A percentile compares a stretch with the other conserved stretches of the same genome.
phyloP scores from a whole-genome alignment of 208 protist species.

The Trypanosoma melophagium region DNA sequence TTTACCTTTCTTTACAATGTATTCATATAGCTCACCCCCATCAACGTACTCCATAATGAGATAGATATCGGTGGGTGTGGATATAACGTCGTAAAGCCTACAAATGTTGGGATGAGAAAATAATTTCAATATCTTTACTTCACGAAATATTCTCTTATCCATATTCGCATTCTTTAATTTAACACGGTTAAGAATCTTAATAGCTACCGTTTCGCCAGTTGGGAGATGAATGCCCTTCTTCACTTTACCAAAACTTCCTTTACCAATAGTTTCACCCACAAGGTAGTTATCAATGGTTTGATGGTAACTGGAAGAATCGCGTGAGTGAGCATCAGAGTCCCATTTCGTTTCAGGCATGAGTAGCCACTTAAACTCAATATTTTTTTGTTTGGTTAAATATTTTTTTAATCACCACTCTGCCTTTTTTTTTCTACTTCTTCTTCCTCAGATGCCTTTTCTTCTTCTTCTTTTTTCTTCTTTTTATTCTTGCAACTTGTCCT shows the following conservation, averaged over 20 bases:
- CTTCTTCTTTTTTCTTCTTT: background rate
- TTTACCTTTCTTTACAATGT: constrained; percentile 97
- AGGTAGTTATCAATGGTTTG: constrained; percentile 96
- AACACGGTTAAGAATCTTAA: constrained; percentile 99
- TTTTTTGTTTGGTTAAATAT: background rate
- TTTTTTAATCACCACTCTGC: background rate
- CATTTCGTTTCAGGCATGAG: constrained; percentile 4
- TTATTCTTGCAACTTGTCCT: background rate
- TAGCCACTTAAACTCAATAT: background rate
- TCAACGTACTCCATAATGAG: constrained; percentile 99
- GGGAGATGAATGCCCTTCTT: constrained; percentile 96
- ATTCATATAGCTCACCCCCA: constrained; percentile 99
- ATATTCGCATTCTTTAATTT: constrained; percentile 95
- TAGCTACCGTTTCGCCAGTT: constrained; percentile 96
- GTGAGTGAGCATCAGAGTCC: constrained; percentile 3
- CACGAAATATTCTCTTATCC: constrained; percentile 93
- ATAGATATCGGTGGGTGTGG: constrained; percentile 97
- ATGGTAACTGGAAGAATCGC: constrained; percentile 19
- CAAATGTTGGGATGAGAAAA: constrained; percentile 99
- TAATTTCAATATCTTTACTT: constrained; percentile 98
- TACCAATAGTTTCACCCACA: constrained; percentile 98
- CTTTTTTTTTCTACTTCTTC: background rate
- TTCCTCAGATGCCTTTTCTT: background rate
- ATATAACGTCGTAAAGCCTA: constrained; percentile 98
- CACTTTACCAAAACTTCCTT: constrained; percentile 99